phyloP scores from a whole-genome alignment of 495 filamentous ascomycete species.

The Durotheca rogersii region DNA sequence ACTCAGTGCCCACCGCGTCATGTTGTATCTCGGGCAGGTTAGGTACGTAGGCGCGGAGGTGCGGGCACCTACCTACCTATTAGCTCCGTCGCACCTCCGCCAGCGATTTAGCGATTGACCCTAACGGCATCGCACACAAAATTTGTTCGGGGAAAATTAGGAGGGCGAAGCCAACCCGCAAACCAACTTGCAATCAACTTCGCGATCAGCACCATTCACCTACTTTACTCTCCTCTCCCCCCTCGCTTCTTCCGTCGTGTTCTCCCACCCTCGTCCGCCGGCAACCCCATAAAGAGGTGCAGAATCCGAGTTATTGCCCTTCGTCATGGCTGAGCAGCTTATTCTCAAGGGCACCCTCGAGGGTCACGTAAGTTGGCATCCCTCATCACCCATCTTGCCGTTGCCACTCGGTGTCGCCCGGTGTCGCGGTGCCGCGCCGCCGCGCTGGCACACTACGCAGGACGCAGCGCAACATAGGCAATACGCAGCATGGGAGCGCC shows the following conservation, averaged over 20 bases:
- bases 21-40: too few relatives aligned
- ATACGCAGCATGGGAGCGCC: too few relatives aligned
- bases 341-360: constrained; percentile 96
- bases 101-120: constrained; percentile 31
- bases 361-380: constrained; percentile 68
- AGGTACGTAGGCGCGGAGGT: not conserved
- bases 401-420: too few relatives aligned
- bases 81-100: constrained; percentile 2
- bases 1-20: too few relatives aligned
- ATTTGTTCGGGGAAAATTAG: constrained; percentile 25
- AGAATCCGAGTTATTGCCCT: constrained; percentile 34
- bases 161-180: constrained; percentile 23
- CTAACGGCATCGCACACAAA: constrained; percentile 32
- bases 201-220: too few relatives aligned
- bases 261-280: too few relatives aligned
- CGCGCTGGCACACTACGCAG: too few relatives aligned
- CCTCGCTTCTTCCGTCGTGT: constrained; percentile 18
- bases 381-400: not conserved
- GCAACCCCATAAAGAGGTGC: constrained; percentile 18
- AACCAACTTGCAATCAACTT: too few relatives aligned
- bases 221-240: constrained; percentile 20
- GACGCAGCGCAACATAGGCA: too few relatives aligned
- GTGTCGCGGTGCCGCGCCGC: too few relatives aligned
- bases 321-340: constrained; percentile 85
- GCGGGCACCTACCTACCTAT: not conserved